These are phyloP conservation scores for Skeletonema tropicum DNA, from an alignment of 108 stramenopile species.

Conservation along the genomic window DNA sequence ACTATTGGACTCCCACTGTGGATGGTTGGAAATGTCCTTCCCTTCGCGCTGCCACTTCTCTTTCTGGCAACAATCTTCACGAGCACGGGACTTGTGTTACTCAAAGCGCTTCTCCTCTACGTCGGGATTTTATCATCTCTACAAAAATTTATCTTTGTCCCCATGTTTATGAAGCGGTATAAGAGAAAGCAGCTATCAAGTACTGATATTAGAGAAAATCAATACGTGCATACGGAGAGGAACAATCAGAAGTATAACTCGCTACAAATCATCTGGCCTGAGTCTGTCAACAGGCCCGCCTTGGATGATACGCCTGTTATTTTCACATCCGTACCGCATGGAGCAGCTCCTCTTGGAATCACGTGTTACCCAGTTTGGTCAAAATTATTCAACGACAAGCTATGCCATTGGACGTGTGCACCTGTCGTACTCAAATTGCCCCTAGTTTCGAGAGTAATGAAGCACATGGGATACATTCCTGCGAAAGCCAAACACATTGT, in stretches of 20 bases:
- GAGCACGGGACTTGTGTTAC: constrained; percentile 16
- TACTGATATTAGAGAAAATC: constrained; percentile 50
- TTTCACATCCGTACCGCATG: constrained; percentile 67
- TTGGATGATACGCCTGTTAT: constrained; percentile 49
- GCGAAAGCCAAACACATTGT: constrained; percentile 61
- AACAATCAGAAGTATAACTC: constrained; percentile 64
- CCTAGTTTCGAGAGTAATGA: constrained; percentile 52
- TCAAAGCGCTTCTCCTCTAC: constrained; percentile 38
- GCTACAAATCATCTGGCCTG: constrained; percentile 58
- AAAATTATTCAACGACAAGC: constrained; percentile 62
- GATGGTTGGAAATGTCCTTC: constrained; percentile 67
- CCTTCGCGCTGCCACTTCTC: constrained; percentile 54
- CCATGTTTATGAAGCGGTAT: constrained; percentile 54
- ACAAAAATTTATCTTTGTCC: constrained; percentile 31
- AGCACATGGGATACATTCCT: constrained; percentile 70
- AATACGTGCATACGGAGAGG: constrained; percentile 71
- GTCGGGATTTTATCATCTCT: constrained; percentile 34
- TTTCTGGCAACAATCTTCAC: constrained; percentile 31
- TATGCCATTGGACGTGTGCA: constrained; percentile 73
- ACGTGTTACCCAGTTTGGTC: constrained; percentile 72
- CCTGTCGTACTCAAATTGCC: constrained; percentile 62
- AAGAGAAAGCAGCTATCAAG: constrained; percentile 22
- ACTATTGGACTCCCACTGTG: constrained; percentile 59
- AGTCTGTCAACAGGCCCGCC: constrained; percentile 46
- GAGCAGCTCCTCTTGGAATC: constrained; percentile 64